phyloP scores from a whole-genome alignment of 495 filamentous ascomycete species.

The Venustampulla echinocandica region DNA sequence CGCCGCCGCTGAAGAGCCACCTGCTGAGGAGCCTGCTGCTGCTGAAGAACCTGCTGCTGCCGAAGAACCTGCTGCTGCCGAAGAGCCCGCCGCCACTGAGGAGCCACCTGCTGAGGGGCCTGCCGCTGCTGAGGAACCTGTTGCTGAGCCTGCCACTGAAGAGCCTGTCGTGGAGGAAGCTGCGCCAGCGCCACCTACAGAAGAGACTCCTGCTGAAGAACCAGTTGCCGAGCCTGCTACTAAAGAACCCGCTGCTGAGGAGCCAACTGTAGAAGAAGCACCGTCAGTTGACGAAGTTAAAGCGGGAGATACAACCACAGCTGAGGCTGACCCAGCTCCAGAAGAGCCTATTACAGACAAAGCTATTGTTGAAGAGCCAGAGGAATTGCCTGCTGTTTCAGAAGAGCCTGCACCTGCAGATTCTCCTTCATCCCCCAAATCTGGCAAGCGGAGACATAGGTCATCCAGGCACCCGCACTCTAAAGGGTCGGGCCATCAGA shows the following conservation, averaged over 20 bases:
- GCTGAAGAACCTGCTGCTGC: not conserved
- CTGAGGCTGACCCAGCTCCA: not conserved
- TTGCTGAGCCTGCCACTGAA: not conserved
- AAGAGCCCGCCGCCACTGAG: not conserved
- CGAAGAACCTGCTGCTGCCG: slow-evolving; percentile 1
- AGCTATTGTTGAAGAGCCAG: slow-evolving; percentile 14
- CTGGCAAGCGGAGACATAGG: slow-evolving; percentile 11
- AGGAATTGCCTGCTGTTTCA: slow-evolving; percentile 10
- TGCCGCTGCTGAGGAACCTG: slow-evolving; percentile 10
- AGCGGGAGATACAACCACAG: not conserved
- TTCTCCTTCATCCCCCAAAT: slow-evolving; percentile 11
- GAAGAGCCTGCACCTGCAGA: slow-evolving; percentile 3
- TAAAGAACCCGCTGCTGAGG: slow-evolving; percentile 4
- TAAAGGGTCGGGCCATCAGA: slow-evolving; percentile 10
- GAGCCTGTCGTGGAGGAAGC: slow-evolving; percentile 6
- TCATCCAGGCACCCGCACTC: slow-evolving; percentile 5
- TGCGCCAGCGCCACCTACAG: not conserved
- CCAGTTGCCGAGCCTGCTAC: slow-evolving; percentile 4
- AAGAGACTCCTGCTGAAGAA: too few relatives aligned
- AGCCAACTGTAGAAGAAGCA: slow-evolving; percentile 1
- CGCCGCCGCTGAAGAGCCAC: slow-evolving; percentile 4
- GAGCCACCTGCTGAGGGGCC: not conserved
- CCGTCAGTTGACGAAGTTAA: not conserved
- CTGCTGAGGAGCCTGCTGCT: slow-evolving; percentile 3
- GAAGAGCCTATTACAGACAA: slow-evolving; percentile 19